Evolutionary conservation across 2,329 filamentous ascomycete species (phyloP), one percentile per base, ranked within the genome.

Genomic region (Teratosphaeria nubilosa): DNA sequence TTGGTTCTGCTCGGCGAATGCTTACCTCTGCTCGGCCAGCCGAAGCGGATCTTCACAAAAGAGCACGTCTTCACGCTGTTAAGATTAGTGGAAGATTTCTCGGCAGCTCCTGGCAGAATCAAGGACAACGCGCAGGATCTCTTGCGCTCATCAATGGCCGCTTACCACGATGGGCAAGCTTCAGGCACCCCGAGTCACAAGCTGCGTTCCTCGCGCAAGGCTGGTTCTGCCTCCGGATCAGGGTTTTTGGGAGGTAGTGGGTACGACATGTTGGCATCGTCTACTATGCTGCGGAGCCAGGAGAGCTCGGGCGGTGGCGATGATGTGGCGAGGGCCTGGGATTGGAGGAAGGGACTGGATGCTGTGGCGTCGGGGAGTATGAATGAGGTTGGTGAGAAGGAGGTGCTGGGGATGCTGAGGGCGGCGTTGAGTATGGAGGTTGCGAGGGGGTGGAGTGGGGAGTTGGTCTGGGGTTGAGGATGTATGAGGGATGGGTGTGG

Each of bases 1-100:
- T 78, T 96, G 9, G 85, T 87, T 2, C 78, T 97, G 14, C 80
- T 97, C 1, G 91, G 90, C 55, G 92, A 97, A 74, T 85, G 86
- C 0, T 82, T 92, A 3, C 82, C 90, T 1, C 89, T 96, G 61
- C 77, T 95, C 60, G 83, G 86, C 67, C 78, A 78, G 78, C 70
- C 72, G 72, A 71, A 60, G 51, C 56, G 62, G n/a, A 62, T 68
- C 24, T 67, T 69, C 48, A 65, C 60, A 11, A 59, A 65, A 59
- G 54, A 63, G 3, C 67, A 70, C 41, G 55, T 68, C 16, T 68
- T 69, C 59, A 53, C 63, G 2, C 57, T 67, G 3, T 58, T 71
- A 7, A 58, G 65, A 4, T 58, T 69, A 7, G 60, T 69, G 1
- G 70, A 70, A 57, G 69, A 70, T 55, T 69, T 69, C 54, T 59